These are phyloP conservation scores for Talaromyces adpressus DNA, from an alignment of 495 filamentous ascomycete genomes.

Conservation along the genomic window DNA sequence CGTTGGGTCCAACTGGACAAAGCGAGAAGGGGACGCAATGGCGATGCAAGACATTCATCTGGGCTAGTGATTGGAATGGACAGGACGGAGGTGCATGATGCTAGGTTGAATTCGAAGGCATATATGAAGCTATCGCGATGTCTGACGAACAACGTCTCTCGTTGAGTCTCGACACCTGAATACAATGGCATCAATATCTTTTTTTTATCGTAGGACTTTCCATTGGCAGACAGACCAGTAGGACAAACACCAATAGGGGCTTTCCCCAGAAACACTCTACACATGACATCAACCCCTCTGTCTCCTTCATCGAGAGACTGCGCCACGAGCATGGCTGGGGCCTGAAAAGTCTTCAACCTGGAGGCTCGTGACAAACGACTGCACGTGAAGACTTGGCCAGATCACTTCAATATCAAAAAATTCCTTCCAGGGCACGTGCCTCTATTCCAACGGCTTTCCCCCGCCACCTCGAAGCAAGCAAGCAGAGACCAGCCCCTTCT, in stretches of 20 bases:
- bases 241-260: not conserved
- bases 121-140: not conserved
- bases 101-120: not conserved
- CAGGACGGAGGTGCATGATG: not conserved
- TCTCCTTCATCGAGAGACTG: not conserved
- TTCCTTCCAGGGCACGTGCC: not conserved
- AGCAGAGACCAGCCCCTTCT: not conserved
- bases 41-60: constrained; percentile 83
- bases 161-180: not conserved
- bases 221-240: not conserved
- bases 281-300: not conserved
- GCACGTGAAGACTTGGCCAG: not conserved
- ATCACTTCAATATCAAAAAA: not conserved
- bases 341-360: not conserved
- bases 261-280: not conserved
- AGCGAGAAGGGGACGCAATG: constrained; percentile 79
- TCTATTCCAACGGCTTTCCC: not conserved
- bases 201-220: not conserved
- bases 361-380: not conserved
- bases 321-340: not conserved
- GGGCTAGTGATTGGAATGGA: constrained; percentile 76
- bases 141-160: not conserved
- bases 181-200: not conserved
- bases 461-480: not conserved
- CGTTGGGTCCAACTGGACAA: constrained; percentile 72